Evolutionary conservation across 176 grass and related monocot genomes (phyloP), one percentile per base, ranked within the genome.

Genomic region (Calamus simplicifolius): DNA sequence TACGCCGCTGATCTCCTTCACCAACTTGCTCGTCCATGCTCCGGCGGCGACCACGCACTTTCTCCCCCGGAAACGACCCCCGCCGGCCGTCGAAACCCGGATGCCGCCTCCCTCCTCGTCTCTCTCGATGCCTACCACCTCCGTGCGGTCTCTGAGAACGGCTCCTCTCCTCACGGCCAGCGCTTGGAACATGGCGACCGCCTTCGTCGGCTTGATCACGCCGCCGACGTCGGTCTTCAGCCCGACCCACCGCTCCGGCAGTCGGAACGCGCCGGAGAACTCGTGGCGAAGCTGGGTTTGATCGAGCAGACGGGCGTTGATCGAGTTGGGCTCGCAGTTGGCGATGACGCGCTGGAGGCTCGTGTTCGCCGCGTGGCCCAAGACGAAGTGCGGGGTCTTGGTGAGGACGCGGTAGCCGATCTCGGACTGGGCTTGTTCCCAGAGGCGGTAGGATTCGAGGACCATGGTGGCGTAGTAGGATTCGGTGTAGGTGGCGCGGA

Each of bases 101-200:
- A 59, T 18, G 16, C 38, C 26, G 25, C 81, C 48, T 16, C 3
- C 28, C 18, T 62, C 56, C 54, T 75, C 79, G 68, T 48, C 53
- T 70, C 69, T 85, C 16, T 68, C 16, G 81, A 96, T 35, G 59
- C 52, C 54, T 3, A 57, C 75, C 8, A 96, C 83, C 77, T 85
- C 77, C 0, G 50, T 18, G n/a, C 25, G 63, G 86, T 96, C 91
- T 70, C 57, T 66, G 1, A 96, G 49, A 27, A 90, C 69, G 28
- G 78, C 72, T 26, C 91, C 91, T 10, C 50, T 61, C 62, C 54
- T 75, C n/a, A 58, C 48, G 64, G 91, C 86, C 25, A 90, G 83
- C 6, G 80, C 58, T 78, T 91, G 87, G 63, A 91, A 97, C 93
- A 97, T 97, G 75, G 93, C 81, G 18, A 97, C 87, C 8, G 93